A percentile compares a stretch with the other conserved stretches of the same genome.
phyloP scores from a whole-genome alignment of 2,329 filamentous ascomycete species.

The Ophiostoma triangulosporum region DNA sequence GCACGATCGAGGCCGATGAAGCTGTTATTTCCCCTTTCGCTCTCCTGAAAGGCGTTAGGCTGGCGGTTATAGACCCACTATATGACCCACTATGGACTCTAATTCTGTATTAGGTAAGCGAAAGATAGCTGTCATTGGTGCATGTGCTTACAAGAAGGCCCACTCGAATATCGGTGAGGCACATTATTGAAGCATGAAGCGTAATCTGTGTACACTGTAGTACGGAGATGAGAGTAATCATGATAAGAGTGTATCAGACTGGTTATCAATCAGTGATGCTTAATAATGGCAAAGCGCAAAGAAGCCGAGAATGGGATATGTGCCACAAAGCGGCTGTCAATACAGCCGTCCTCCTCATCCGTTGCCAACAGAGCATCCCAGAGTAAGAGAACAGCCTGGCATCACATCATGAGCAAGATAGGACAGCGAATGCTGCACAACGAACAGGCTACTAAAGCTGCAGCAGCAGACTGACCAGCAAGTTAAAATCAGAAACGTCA shows the following conservation, averaged over 20 bases:
- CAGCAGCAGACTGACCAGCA: not conserved
- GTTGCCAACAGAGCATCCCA: not conserved
- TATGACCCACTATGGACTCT: not conserved
- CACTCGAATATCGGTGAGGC: not conserved
- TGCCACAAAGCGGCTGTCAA: not conserved
- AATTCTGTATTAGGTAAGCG: not conserved
- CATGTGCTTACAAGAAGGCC: not conserved
- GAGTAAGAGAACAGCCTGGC: not conserved
- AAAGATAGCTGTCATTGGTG: not conserved
- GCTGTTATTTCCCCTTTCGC: too few species aligned
- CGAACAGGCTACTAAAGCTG: not conserved
- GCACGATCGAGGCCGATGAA: not conserved
- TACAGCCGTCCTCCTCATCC: too few species aligned
- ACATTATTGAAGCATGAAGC: not conserved
- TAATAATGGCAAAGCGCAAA: not conserved
- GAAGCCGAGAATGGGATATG: not conserved
- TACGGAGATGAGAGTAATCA: too few species aligned
- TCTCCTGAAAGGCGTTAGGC: not conserved
- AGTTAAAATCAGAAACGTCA: slow-evolving; percentile 4
- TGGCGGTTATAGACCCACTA: not conserved
- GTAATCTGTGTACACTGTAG: not conserved
- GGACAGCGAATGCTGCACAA: not conserved
- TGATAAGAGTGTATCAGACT: too few species aligned
- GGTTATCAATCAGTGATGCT: too few species aligned
- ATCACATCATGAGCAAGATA: not conserved